Evolutionary conservation across 805 yeast genomes (phyloP).

Genomic region (Starmerella riodocensis): DNA sequence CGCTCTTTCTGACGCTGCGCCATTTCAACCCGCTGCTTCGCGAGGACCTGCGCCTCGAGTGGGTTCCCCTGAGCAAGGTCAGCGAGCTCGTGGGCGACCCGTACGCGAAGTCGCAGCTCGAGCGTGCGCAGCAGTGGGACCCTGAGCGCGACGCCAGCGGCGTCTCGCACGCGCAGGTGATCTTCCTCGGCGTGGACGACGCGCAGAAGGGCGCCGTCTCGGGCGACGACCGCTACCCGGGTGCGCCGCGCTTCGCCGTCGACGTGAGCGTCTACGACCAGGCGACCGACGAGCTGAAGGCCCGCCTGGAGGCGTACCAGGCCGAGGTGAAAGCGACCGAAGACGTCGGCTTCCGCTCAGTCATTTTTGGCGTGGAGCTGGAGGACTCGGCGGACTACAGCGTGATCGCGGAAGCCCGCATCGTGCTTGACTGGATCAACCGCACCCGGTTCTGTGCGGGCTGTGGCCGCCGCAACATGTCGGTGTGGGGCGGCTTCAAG

Average conservation of each 20-base stretch:
- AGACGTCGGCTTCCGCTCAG: slow-evolving; percentile 10
- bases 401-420: slow-evolving; percentile 65
- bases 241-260: slow-evolving; percentile 32
- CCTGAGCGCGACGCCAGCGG: slow-evolving; percentile 27
- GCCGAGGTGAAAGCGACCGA: slow-evolving; percentile 1
- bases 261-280: slow-evolving; percentile 21
- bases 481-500: slow-evolving; percentile 33
- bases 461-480: slow-evolving; percentile 46
- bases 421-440: slow-evolving; percentile 72
- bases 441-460: slow-evolving; percentile 73
- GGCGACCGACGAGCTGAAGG: slow-evolving; percentile 14
- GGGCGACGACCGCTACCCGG: slow-evolving; percentile 22
- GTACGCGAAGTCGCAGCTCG: slow-evolving; percentile 22
- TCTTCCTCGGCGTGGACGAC: slow-evolving; percentile 42
- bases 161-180: slow-evolving; percentile 23
- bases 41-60: slow-evolving; percentile 19
- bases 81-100: slow-evolving; percentile 28
- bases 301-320: slow-evolving; percentile 14
- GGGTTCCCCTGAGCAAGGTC: slow-evolving; percentile 29
- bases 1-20: slow-evolving; percentile 38
- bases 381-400: slow-evolving; percentile 37
- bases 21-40: slow-evolving; percentile 22
- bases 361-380: slow-evolving; percentile 13
- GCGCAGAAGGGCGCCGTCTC: slow-evolving; percentile 17
- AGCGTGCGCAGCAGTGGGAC: slow-evolving; percentile 27